Percentiles rank a stretch among this genome's conserved stretches.
Conservation (phyloP, 1,139 yeast species). For the Candida labiduridarum region DNA sequence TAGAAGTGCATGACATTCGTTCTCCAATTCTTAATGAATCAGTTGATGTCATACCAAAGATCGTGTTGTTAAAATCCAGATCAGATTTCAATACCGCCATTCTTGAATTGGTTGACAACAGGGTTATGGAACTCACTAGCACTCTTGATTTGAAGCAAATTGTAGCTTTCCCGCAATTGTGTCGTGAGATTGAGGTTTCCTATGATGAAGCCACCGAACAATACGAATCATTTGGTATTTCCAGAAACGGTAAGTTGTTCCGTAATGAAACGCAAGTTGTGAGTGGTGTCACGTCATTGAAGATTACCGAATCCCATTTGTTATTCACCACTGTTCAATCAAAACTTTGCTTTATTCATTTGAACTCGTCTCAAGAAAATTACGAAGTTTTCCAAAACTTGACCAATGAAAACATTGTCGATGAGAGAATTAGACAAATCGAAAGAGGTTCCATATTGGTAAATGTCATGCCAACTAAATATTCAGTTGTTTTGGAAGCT, state of each 20-base stretch:
- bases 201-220: slow-evolving; percentile 24
- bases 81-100: slow-evolving; percentile 56
- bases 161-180: slow-evolving; percentile 66
- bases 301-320: slow-evolving; percentile 70
- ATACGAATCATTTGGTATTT: slow-evolving; percentile 65
- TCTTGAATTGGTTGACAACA: slow-evolving; percentile 67
- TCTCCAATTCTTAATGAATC: slow-evolving; percentile 44
- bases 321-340: slow-evolving; percentile 90
- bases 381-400: slow-evolving; percentile 24
- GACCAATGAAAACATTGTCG: slow-evolving; percentile 36
- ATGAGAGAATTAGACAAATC: slow-evolving; percentile 84
- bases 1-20: slow-evolving; percentile 44
- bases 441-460: slow-evolving; percentile 90
- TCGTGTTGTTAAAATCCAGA: slow-evolving; percentile 58
- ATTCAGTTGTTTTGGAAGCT: slow-evolving; percentile 86
- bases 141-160: slow-evolving; percentile 30
- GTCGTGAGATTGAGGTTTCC: slow-evolving; percentile 62
- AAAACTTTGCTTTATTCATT: slow-evolving; percentile 78
- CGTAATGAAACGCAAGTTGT: slow-evolving; percentile 66
- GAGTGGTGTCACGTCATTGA: slow-evolving; percentile 80
- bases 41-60: slow-evolving; percentile 49
- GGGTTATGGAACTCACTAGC: slow-evolving; percentile 46
- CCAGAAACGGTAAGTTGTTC: slow-evolving; percentile 72
- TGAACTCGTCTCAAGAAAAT: slow-evolving; percentile 44
- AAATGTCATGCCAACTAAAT: slow-evolving; percentile 78